Conservation (phyloP, 352 stramenopile genomes). For the Phytophthora fragariaefolia region DNA sequence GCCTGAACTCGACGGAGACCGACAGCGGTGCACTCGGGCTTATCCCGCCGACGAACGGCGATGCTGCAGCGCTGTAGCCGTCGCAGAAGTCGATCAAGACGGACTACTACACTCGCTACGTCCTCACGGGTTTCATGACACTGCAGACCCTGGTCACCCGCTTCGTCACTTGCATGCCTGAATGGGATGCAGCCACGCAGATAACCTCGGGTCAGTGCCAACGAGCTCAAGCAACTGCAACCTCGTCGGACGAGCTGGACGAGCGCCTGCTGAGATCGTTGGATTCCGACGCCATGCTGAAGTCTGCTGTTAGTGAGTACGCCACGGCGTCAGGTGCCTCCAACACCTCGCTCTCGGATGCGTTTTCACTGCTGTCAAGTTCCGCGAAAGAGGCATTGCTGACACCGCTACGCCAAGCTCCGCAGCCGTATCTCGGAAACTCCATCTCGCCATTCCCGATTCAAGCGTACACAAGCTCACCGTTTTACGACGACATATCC, state of each 20-base stretch:
- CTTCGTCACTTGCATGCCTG: constrained; percentile 64
- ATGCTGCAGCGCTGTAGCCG: constrained; percentile 53
- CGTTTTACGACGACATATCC: constrained; percentile 46
- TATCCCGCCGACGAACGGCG: constrained; percentile 53
- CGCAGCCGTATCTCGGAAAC: constrained; percentile 43
- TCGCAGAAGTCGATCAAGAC: constrained; percentile 55
- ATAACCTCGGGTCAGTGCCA: background rate
- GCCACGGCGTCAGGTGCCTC: background rate
- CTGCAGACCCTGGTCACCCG: constrained; percentile 67
- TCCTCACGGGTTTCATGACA: constrained; percentile 64
- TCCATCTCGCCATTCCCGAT: constrained; percentile 44
- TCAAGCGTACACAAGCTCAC: constrained; percentile 22
- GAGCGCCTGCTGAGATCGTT: constrained; percentile 1
- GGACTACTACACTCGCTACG: constrained; percentile 50
- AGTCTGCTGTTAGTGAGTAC: constrained; percentile 1
- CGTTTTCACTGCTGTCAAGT: background rate
- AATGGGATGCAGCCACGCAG: constrained; percentile 40
- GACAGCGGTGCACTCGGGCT: constrained; percentile 18
- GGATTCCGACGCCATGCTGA: constrained; percentile 1
- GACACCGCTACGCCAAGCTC: constrained; percentile 38
- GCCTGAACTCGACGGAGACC: constrained; percentile 63
- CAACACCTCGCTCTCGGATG: background rate
- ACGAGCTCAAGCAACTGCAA: background rate
- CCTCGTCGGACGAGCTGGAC: background rate
- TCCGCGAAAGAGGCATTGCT: constrained; percentile 35